Evolutionary conservation across 2,329 filamentous ascomycete species (phyloP), one percentile per base, ranked within the genome.

Genomic region (Akanthomyces dipterigenus): DNA sequence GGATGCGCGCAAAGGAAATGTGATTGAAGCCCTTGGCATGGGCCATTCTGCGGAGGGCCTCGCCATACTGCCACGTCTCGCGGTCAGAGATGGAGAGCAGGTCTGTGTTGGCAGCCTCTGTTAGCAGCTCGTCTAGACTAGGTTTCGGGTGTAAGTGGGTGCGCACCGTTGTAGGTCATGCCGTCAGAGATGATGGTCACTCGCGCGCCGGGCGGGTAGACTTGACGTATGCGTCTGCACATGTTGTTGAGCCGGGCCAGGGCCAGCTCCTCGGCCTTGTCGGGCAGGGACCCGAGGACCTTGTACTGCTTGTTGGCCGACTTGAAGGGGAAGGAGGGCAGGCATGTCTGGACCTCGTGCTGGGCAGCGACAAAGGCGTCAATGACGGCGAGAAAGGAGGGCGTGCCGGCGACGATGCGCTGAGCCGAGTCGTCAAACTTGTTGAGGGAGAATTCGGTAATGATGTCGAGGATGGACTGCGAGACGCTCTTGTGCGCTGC

Each of bases 151-250:
- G 20, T 20, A 6, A 9, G 20, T 34, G 16, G 24, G 16, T 18
- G 67, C 70, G 28, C 65, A 80, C 80, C 81, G 62, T 82, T 83
- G 49, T 83, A 84, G 1, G 80, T 77, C 18, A 83, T 71, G 0
- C 81, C 81, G 65, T 83, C 81, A 0, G 81, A 82, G 11, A 80
- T 75, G 42, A 84, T 82, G 20, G 74, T 76, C 2, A 69, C 61
- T 12, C 64, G 46, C 1, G 70, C 70, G 1, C 70, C 70, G 5
- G 70, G 70, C 0, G 46, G 6, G n/a, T 72, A 72, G 1, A 71
- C 42, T 2, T 71, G 60, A 1, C 60, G 28, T n/a, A 72, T 71
- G 4, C 64, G 61, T 2, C 34, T 24, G n/a, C 71, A 72, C 64
- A 72, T 69, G 16, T 57, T 62, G 22, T 72, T 68, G 2, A 72